Evolutionary conservation across 805 yeast genomes (phyloP).

Genomic region (Schizosaccharomyces octosporus): DNA sequence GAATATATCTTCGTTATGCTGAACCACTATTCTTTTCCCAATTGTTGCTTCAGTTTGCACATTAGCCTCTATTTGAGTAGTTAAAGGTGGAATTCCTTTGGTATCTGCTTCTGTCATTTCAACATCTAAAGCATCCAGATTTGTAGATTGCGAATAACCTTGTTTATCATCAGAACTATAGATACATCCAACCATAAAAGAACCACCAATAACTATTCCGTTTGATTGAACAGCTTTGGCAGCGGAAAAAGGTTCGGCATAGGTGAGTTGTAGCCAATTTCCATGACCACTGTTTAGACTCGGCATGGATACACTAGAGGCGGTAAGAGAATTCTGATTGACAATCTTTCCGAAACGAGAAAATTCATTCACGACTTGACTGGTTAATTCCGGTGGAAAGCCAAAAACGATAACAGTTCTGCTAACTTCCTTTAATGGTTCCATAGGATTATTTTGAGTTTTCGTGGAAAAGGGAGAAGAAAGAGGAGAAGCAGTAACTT

Average conservation of each 20-base stretch:
- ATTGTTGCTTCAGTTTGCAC: neutral
- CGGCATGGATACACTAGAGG: conserved; percentile 11
- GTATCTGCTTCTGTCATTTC: neutral
- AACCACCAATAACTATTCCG: conserved; percentile 44
- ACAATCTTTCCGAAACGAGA: conserved; percentile 55
- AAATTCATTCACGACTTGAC: conserved; percentile 44
- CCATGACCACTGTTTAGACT: conserved; percentile 26
- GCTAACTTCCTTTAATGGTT: neutral
- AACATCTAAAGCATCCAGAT: neutral
- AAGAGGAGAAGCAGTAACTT: neutral
- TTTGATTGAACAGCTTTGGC: conserved; percentile 66
- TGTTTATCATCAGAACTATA: neutral
- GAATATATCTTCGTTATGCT: neutral
- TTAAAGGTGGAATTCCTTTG: neutral
- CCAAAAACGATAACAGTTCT: conserved; percentile 59
- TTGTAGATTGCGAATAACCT: neutral
- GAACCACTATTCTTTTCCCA: neutral
- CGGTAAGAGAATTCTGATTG: conserved; percentile 38
- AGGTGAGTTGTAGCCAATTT: conserved; percentile 81
- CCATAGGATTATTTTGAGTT: neutral
- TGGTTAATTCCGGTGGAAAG: conserved; percentile 54
- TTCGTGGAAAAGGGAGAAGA: neutral
- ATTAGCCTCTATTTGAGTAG: neutral
- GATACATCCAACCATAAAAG: conserved; percentile 32
- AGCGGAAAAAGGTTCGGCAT: conserved; percentile 49